These are phyloP conservation scores for Botrytis fragariae DNA, from an alignment of 2,329 filamentous ascomycete species.

Conservation along the genomic window DNA sequence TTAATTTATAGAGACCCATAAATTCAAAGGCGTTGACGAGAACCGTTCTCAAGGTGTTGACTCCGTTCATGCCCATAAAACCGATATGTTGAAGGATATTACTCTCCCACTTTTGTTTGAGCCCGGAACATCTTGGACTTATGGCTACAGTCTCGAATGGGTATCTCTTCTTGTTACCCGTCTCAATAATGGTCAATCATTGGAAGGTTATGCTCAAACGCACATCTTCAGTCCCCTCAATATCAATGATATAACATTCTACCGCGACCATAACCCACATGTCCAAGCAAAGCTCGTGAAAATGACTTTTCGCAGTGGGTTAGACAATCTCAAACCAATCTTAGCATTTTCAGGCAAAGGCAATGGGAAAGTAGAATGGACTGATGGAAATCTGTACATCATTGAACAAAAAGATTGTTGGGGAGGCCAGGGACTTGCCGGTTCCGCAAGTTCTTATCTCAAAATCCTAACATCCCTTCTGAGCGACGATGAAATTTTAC, in stretches of 20 bases:
- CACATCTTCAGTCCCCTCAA: conserved; percentile 23
- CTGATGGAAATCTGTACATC: not conserved
- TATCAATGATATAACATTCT: conserved; percentile 23
- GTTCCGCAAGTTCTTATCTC: conserved; percentile 1
- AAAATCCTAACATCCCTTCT: not conserved
- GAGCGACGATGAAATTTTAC: not conserved
- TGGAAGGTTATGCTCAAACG: conserved; percentile 20
- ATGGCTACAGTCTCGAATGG: conserved; percentile 53
- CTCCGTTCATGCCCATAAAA: not conserved
- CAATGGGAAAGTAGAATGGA: not conserved
- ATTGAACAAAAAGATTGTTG: conserved; percentile 1
- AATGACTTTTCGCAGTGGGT: not conserved
- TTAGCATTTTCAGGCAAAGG: not conserved
- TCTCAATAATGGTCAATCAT: conserved; percentile 7
- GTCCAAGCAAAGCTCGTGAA: conserved; percentile 8
- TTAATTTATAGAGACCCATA: not conserved
- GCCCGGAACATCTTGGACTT: conserved; percentile 59
- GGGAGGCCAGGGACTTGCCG: conserved; percentile 18
- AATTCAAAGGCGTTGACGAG: not conserved
- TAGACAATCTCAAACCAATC: not conserved
- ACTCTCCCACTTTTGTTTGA: conserved; percentile 56
- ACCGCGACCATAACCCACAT: not conserved
- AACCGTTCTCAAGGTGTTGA: not conserved
- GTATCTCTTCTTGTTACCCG: conserved; percentile 50
- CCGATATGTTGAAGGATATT: not conserved